Conservation (phyloP, 2,329 filamentous ascomycete species). For the Ophiostoma perfectum region DNA sequence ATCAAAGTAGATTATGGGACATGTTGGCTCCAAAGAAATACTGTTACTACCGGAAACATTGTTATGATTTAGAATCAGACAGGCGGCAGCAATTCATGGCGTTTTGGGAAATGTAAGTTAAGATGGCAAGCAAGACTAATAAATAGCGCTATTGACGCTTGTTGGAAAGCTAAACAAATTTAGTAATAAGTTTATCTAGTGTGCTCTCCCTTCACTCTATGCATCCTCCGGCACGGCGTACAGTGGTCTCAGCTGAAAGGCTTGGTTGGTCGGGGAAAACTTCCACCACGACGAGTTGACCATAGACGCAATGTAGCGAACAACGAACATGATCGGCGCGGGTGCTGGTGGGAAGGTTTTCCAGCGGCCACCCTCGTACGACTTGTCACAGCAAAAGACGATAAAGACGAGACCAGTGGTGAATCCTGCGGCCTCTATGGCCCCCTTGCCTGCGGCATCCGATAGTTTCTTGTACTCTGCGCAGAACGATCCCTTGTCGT, state of each 20-base stretch:
- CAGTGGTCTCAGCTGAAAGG: conserved; percentile 28
- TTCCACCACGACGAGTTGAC: conserved; percentile 28
- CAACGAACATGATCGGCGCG: conserved; percentile 26
- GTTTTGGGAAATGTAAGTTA: no score
- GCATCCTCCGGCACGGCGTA: conserved; percentile 27
- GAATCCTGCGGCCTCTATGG: conserved; percentile 28
- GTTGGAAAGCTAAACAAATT: no score
- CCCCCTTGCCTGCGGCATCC: conserved; percentile 25
- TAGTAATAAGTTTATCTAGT: no score
- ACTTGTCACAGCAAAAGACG: conserved; percentile 28
- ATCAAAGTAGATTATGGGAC: no score
- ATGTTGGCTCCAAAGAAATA: no score
- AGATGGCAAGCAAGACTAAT: no score
- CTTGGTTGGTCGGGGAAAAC: conserved; percentile 30
- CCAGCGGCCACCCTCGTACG: conserved; percentile 34
- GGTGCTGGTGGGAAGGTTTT: conserved; percentile 28
- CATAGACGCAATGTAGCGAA: conserved; percentile 26
- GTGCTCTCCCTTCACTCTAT: neutral
- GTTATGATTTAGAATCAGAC: no score
- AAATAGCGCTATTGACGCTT: no score
- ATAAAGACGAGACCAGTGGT: conserved; percentile 24
- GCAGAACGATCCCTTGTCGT: conserved; percentile 33
- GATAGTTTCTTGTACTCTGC: conserved; percentile 23
- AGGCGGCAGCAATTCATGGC: no score
- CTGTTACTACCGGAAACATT: no score